phyloP scores from a whole-genome alignment of 495 filamentous ascomycete species.

The Podospora conica region DNA sequence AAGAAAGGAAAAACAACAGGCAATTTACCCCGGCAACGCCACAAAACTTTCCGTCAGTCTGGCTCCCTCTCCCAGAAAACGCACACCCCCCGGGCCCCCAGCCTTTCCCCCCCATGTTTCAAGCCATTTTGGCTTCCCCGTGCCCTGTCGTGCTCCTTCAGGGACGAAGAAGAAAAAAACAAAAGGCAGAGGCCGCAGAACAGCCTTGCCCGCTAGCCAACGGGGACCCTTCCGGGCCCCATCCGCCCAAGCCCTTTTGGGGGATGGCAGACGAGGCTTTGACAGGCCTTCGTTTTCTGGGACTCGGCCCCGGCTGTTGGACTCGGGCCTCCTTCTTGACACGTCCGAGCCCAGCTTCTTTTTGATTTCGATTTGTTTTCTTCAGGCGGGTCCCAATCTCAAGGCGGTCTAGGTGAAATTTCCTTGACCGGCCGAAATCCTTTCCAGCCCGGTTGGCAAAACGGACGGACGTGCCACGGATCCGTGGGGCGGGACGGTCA shows the following conservation, averaged over 20 bases:
- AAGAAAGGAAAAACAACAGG: background rate
- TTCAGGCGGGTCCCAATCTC: background rate
- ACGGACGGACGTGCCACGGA: background rate
- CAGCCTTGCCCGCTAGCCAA: background rate
- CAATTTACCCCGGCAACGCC: background rate
- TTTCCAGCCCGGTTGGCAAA: background rate
- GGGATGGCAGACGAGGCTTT: background rate
- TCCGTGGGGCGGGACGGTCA: background rate
- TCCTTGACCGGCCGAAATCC: background rate
- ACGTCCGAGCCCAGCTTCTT: background rate
- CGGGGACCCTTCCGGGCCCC: background rate
- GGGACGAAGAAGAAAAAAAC: background rate
- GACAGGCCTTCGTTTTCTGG: background rate
- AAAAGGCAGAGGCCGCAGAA: background rate
- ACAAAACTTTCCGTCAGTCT: background rate
- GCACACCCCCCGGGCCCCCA: background rate
- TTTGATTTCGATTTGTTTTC: background rate
- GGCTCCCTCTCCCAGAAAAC: background rate
- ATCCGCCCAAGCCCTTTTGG: background rate
- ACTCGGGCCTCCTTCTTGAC: background rate
- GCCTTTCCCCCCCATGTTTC: background rate
- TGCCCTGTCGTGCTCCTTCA: background rate
- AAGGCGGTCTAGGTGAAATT: background rate
- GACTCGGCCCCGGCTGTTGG: background rate
- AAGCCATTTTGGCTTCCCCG: background rate